Conservation (phyloP, 495 filamentous ascomycete species). For the Xylaria curta region DNA sequence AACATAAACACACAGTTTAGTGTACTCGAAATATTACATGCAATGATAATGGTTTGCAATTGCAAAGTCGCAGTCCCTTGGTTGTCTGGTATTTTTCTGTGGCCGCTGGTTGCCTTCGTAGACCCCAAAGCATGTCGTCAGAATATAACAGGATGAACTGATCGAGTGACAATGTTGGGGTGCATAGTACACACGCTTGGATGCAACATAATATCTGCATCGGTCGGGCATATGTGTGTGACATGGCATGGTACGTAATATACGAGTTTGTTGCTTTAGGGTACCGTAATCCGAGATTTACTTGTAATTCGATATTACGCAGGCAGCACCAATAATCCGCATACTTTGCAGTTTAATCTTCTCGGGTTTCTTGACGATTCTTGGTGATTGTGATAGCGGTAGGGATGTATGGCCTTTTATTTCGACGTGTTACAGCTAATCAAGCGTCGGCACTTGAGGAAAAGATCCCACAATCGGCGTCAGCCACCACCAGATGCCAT, state of each 20-base stretch:
- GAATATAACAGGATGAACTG: slow-evolving; percentile 18
- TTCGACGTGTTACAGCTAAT: slow-evolving; percentile 9
- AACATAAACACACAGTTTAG: too few species aligned
- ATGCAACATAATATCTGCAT: slow-evolving; percentile 20
- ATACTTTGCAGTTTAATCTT: not conserved
- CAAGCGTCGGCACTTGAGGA: slow-evolving; percentile 25
- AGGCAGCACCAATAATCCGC: not conserved
- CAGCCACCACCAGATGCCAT: slow-evolving; percentile 20
- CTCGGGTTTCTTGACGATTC: not conserved
- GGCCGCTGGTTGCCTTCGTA: not conserved
- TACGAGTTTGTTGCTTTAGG: slow-evolving; percentile 7
- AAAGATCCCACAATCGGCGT: slow-evolving; percentile 13
- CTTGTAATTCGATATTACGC: not conserved
- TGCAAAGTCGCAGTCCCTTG: not conserved
- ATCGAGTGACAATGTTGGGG: slow-evolving; percentile 24
- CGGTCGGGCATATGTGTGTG: slow-evolving; percentile 23
- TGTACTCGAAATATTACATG: not conserved
- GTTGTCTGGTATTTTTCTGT: not conserved
- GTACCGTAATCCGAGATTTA: not conserved
- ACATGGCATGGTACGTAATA: slow-evolving; percentile 15
- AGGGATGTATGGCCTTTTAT: not conserved
- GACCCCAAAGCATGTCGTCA: not conserved
- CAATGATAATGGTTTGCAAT: not conserved
- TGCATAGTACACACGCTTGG: slow-evolving; percentile 9
- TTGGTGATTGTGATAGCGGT: not conserved